A percentile compares a stretch with the other conserved stretches of the same genome.
These are phyloP conservation scores for Trichoderma polysporum DNA, from an alignment of 2,329 filamentous ascomycete species.

Conservation along the genomic window DNA sequence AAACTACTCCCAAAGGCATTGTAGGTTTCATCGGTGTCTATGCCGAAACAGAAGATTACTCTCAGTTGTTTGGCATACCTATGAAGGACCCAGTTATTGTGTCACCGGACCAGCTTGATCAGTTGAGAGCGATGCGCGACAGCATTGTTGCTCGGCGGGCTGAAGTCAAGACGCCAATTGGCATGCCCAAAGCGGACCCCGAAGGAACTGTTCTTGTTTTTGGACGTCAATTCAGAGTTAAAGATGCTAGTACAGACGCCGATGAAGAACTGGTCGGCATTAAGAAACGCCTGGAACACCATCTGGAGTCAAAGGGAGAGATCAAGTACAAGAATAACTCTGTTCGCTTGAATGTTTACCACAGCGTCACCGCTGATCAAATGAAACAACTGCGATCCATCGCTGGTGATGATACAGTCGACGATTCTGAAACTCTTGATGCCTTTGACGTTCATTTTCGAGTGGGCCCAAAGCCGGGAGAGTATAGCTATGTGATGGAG, in stretches of 20 bases:
- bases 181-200: neutral
- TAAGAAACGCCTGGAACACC: conserved; percentile 3
- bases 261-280: neutral
- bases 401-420: neutral
- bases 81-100: neutral
- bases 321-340: conserved; percentile 10
- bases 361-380: neutral
- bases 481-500: conserved; percentile 6
- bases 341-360: neutral
- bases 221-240: neutral
- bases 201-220: conserved; percentile 9
- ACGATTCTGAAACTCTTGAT: neutral
- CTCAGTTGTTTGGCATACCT: conserved; percentile 3
- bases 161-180: neutral
- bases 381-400: neutral
- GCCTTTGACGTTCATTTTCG: conserved; percentile 5
- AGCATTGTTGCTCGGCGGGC: neutral
- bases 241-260: neutral
- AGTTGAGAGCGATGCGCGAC: neutral
- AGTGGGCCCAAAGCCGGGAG: neutral
- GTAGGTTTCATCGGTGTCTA: conserved; percentile 5
- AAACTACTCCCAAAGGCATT: conserved; percentile 6
- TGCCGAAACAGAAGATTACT: conserved; percentile 2
- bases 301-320: neutral
- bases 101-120: neutral